Evolutionary conservation across 805 yeast species (phyloP).

Genomic region (Saccharomycopsis oosterbeekiorum): DNA sequence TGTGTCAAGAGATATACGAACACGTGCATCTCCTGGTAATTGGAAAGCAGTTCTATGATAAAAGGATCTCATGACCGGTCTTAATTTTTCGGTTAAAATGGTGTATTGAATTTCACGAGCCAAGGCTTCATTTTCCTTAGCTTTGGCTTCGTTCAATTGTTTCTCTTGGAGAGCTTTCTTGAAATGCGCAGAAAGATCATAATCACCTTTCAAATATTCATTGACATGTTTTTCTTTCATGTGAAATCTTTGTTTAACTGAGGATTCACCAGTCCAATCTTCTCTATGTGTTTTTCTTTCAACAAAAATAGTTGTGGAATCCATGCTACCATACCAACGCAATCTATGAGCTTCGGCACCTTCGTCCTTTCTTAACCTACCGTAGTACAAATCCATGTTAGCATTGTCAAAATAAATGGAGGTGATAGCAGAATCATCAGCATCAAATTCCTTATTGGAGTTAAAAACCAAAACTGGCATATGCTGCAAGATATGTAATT

Average conservation of each 20-base stretch:
- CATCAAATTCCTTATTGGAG: slow-evolving; percentile 89
- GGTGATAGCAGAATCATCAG: slow-evolving; percentile 91
- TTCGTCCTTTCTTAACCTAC: slow-evolving; percentile 90
- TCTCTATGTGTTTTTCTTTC: slow-evolving; percentile 98
- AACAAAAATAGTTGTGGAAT: slow-evolving; percentile 80
- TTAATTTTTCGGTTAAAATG: slow-evolving; percentile 66
- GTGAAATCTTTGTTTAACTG: slow-evolving; percentile 95
- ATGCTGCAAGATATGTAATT: slow-evolving; percentile 85
- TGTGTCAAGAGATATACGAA: slow-evolving; percentile 94
- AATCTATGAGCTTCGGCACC: slow-evolving; percentile 98
- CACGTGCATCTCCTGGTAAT: slow-evolving; percentile 98
- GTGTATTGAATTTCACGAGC: slow-evolving; percentile 92
- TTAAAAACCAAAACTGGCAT: slow-evolving; percentile 95
- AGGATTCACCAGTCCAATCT: slow-evolving; percentile 99
- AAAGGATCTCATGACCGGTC: slow-evolving; percentile 94
- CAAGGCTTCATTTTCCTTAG: slow-evolving; percentile 83
- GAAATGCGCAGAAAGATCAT: slow-evolving; percentile 81
- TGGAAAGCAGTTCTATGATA: slow-evolving; percentile 98
- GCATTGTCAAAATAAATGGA: slow-evolving; percentile 92
- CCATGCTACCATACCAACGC: slow-evolving; percentile 99
- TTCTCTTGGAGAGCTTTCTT: slow-evolving; percentile 91
- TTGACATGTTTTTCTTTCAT: slow-evolving; percentile 87
- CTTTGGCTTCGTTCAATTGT: slow-evolving; percentile 75
- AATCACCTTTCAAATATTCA: slow-evolving; percentile 71
- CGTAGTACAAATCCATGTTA: slow-evolving; percentile 83